Base-by-base conservation (phyloP, 495 filamentous ascomycete species). In the Xylaria venustula region DNA sequence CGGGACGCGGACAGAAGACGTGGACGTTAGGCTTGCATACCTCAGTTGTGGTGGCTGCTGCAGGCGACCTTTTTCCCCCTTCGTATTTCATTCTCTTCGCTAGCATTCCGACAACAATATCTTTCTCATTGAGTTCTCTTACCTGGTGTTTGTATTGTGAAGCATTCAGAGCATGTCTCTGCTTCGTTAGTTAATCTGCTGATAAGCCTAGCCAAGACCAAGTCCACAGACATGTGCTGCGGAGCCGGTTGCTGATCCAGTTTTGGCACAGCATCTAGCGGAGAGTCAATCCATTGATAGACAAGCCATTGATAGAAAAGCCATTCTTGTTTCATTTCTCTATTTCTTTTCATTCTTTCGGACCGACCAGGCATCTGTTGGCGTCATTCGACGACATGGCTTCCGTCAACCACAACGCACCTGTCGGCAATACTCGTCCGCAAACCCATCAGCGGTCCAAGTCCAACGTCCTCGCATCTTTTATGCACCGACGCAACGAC, bases 401-500 rank as follows among this genome's bases (percentile, higher is more conserved):
- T 46, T 66, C 69, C 4, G 41, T 64, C 12, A 62, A 71, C 54
- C 64, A 52, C 42, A 51, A 67, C 53, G 41, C 64, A 17, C 56
- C 68, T 15, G 61, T 60, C 15, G 55, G 64, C 34, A 62, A 65
- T 25, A 37, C 62, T 56, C 66, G 66, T 26, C 42, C 51, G 17
- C 51, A 58, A 44, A 61, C 55, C 26, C 78, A 79, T 57, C 73
- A 76, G 17, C 77, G 78, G n/a, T 77, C 79, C 63, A 86, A 83
- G 70, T 85, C 85, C 7, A 81, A 80, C 15, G 79, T 86, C 26
- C 68, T 88, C 49, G 82, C 77, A 58, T 82, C 83, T 14, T 78
- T 87, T 65, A 84, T 87, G 40, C 77, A 79, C 42, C 77, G 75
- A 61, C 75, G 82, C 50, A 79, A 72, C 67, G 78, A 83, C 45